These are phyloP conservation scores for Pyrus pyrifolia DNA, from an alignment of 306 rosid genomes.

Conservation along the genomic window DNA sequence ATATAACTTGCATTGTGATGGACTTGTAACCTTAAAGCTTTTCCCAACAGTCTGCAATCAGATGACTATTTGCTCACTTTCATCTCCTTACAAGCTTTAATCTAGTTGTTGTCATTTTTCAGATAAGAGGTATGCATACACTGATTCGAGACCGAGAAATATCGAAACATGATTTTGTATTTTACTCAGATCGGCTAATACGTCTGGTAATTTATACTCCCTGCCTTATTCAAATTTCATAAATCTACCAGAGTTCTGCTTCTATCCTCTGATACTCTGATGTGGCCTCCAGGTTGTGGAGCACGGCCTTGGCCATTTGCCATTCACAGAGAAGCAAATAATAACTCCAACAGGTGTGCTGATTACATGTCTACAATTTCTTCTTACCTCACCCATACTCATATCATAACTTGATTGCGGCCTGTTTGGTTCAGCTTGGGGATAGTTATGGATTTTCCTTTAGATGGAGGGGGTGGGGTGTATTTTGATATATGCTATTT, in stretches of 20 bases:
- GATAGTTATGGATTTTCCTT: neutral
- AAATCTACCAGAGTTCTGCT: constrained; percentile 6
- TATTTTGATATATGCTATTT: neutral
- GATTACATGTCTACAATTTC: neutral
- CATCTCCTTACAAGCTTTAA: constrained; percentile 13
- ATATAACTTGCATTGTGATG: neutral
- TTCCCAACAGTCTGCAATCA: neutral
- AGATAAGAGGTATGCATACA: constrained; percentile 98
- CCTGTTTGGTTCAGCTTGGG: neutral
- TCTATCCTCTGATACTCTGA: constrained; percentile 9
- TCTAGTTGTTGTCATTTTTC: constrained; percentile 32
- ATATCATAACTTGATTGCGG: neutral
- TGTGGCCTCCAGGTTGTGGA: constrained; percentile 70
- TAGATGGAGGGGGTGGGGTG: neutral
- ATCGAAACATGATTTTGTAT: constrained; percentile 90
- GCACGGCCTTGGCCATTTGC: constrained; percentile 96
- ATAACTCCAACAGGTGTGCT: constrained; percentile 81
- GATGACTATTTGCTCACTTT: constrained; percentile 8
- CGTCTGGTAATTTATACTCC: constrained; percentile 57
- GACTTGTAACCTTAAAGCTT: neutral
- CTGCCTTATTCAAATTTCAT: constrained; percentile 11
- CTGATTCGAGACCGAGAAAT: constrained; percentile 82
- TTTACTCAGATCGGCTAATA: constrained; percentile 94
- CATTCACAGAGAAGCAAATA: constrained; percentile 95
- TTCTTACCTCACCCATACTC: neutral